phyloP scores from a whole-genome alignment of 2,329 filamentous ascomycete genomes.

The Escovopsis sp. region DNA sequence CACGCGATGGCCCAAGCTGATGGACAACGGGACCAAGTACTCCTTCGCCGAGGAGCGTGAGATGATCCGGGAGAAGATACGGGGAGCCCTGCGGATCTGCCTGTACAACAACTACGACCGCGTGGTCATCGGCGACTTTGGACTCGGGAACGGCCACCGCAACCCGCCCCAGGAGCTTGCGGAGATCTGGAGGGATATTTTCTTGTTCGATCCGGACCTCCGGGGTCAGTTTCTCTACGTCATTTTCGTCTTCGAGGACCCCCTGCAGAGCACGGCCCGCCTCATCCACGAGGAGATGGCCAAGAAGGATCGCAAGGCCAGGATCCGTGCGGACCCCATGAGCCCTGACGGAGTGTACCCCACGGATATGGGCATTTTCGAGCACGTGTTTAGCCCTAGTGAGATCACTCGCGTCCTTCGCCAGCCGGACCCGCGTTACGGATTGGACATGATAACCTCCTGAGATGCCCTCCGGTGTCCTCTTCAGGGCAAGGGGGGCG shows the following conservation, averaged over 20 bases:
- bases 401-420: conserved; percentile 36
- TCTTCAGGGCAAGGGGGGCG: neutral
- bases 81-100: conserved; percentile 54
- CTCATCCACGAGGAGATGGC: conserved; percentile 39
- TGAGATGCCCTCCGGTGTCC: conserved; percentile 1
- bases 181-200: conserved; percentile 49
- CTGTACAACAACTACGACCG: conserved; percentile 40
- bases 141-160: conserved; percentile 45
- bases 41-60: conserved; percentile 57
- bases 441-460: conserved; percentile 33
- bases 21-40: conserved; percentile 50
- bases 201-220: conserved; percentile 47
- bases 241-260: conserved; percentile 49
- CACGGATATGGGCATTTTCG: conserved; percentile 38
- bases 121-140: conserved; percentile 49
- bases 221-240: conserved; percentile 45
- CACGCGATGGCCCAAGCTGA: conserved; percentile 57
- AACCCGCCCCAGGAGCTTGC: conserved; percentile 52
- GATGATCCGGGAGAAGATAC: conserved; percentile 58
- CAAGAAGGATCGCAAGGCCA: conserved; percentile 31
- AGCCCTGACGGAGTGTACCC: conserved; percentile 15
- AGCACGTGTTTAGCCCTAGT: conserved; percentile 31
- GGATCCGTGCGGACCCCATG: conserved; percentile 16
- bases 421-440: conserved; percentile 38
- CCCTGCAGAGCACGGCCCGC: conserved; percentile 34